These are phyloP conservation scores for Citrullus mucosospermus DNA, from an alignment of 306 rosid genomes.

Conservation along the genomic window DNA sequence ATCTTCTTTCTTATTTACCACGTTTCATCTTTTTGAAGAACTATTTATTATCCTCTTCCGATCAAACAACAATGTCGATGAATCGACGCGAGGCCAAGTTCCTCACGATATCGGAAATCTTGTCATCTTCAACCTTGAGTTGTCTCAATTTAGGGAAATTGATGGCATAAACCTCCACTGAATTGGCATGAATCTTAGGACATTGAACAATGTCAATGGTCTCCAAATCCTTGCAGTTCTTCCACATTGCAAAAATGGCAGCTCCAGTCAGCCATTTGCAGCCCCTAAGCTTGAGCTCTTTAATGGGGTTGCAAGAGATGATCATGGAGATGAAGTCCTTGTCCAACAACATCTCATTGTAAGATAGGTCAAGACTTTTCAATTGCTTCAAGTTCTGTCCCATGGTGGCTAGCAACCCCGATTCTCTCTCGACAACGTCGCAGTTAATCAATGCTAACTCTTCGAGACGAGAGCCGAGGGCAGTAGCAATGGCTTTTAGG, in stretches of 20 bases:
- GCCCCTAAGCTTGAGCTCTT: constrained; percentile 59
- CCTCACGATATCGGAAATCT: constrained; percentile 47
- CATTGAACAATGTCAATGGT: constrained; percentile 55
- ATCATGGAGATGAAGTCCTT: constrained; percentile 62
- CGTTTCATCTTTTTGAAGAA: background rate
- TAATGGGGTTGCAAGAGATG: constrained; percentile 48
- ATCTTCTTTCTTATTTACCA: background rate
- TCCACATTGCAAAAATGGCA: constrained; percentile 29
- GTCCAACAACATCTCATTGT: constrained; percentile 59
- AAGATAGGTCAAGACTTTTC: constrained; percentile 63
- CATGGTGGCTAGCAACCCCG: constrained; percentile 62
- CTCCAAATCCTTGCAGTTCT: constrained; percentile 49
- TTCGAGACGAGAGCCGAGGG: constrained; percentile 34
- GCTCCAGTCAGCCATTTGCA: constrained; percentile 40
- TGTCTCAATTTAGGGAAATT: constrained; percentile 37
- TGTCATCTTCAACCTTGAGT: constrained; percentile 51
- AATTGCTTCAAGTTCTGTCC: constrained; percentile 63
- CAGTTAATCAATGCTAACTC: constrained; percentile 76
- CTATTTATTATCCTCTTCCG: background rate
- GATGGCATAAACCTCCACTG: constrained; percentile 36
- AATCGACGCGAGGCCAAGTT: constrained; percentile 38
- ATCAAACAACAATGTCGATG: constrained; percentile 31
- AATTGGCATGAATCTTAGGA: constrained; percentile 34
- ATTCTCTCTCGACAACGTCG: constrained; percentile 71
- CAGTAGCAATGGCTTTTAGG: constrained; percentile 37